These are phyloP conservation scores for Rhizophora mangle DNA, from an alignment of 345 rosid species.

Conservation along the genomic window DNA sequence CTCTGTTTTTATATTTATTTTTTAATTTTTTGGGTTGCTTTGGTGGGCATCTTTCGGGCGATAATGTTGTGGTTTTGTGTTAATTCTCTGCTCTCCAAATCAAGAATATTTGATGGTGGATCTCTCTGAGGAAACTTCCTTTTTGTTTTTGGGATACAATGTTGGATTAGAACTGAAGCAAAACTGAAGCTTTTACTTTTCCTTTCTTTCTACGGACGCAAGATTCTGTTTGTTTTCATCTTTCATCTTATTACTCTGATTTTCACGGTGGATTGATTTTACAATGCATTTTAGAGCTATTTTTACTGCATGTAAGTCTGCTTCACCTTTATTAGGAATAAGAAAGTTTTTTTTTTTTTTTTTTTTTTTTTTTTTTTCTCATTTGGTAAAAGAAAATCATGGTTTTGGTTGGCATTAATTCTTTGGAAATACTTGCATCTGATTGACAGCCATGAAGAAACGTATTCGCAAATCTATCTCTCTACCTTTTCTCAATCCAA, in stretches of 20 bases:
- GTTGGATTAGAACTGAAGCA: conserved; percentile 48
- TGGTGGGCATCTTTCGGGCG: too few species aligned
- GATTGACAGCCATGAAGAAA: conserved; percentile 78
- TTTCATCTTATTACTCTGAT: conserved; percentile 26
- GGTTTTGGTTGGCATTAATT: conserved; percentile 14
- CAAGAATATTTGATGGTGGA: conserved; percentile 19
- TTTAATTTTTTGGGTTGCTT: neutral
- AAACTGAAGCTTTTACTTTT: conserved; percentile 38
- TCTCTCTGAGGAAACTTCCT: conserved; percentile 51
- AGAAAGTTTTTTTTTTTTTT: conserved; percentile 12
- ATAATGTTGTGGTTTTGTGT: neutral
- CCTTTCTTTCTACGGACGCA: conserved; percentile 43
- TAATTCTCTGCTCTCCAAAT: conserved; percentile 13
- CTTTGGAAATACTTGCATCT: conserved; percentile 24
- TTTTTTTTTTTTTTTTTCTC: neutral
- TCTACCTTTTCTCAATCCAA: conserved; percentile 46
- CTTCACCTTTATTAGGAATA: conserved; percentile 21
- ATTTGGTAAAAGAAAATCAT: neutral
- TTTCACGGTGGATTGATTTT: conserved; percentile 25
- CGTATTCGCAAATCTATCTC: conserved; percentile 53
- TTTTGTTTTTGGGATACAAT: conserved; percentile 18
- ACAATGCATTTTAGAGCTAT: conserved; percentile 10
- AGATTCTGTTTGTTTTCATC: conserved; percentile 38
- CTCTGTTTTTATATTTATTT: neutral
- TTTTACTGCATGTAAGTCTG: conserved; percentile 17